Evolutionary conservation across 2,329 filamentous ascomycete species (phyloP), one percentile per base, ranked within the genome.

Genomic region (Penicillium sp.): DNA sequence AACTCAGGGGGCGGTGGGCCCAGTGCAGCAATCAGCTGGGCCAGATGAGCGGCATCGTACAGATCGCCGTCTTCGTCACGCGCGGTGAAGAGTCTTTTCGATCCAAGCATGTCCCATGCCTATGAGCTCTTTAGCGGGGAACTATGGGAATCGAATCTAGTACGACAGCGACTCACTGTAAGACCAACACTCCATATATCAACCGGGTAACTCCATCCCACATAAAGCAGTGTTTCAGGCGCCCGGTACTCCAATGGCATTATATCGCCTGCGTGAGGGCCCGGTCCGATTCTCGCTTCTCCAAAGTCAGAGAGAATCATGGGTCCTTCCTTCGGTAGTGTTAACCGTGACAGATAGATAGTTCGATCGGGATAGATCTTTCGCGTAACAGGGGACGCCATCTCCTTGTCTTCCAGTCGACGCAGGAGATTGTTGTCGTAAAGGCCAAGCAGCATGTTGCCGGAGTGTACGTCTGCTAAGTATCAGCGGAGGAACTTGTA

Each of bases 71-170:
- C 60, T 1, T 60, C 57, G 21, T 72, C 67, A 0, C 56, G 21
- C n/a, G 64, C 57, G 9, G 57, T 57, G 44, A 74, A 76, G 13
- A 75, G 51, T 23, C 58, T 61, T 1, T 51, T 50, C 4, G 67
- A 61, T 50, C 73, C 63, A 19, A 72, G 71, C 1, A 75, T 30
- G 33, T 74, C 67, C 71, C 71, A 75, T 3, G 69, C 62, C 71
- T 72, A n/a, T n/a, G n/a, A n/a, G n/a, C n/a, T n/a, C n/a, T n/a
- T n/a, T n/a, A n/a, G n/a, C n/a, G n/a, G n/a, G n/a, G n/a, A n/a
- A n/a, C n/a, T n/a, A n/a, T n/a, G n/a, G n/a, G n/a, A n/a, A n/a
- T n/a, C n/a, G n/a, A n/a, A n/a, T n/a, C n/a, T n/a, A n/a, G n/a
- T n/a, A n/a, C n/a, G n/a, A n/a, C n/a, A n/a, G n/a, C n/a, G n/a